Base-by-base conservation (phyloP, 106 monocot species). In the Cymbidium sinense region DNA sequence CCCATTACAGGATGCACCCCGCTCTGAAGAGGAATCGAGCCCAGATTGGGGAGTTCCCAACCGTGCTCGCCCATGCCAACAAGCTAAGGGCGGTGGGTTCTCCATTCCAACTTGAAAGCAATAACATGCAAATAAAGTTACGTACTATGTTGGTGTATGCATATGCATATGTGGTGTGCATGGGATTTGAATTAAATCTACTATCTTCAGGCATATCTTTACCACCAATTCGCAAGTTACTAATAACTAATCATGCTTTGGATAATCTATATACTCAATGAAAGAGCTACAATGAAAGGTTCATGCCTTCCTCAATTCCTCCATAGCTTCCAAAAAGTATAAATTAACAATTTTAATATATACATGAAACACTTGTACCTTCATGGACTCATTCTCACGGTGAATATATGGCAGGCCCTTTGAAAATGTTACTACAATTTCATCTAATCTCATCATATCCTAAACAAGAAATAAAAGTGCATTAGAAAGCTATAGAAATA, bases 381-480 rank as follows among this genome's bases (percentile, higher is more conserved):
- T 90, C 64, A 77, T 85, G 73, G 83, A 81, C n/a, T 99, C 99
- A 78, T 95, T 77, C 39, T 91, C 92, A 85, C 89, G 94, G 76
- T 87, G 92, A 78, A 91, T 86, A 64, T 35, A 87, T 47, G 95
- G 78, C 50, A 74, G 73, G 74, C 86, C 81, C 78, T 92, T 88
- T 30, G 90, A 92, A 80, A 94, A 86, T 64, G 92, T 85, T 64
- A 73, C 74, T 87, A 93, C 99, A 76, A 67, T 83, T 80, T 82
- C 85, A 84, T 94, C 92, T 74, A 95, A 75, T 75, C 74, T 84
- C 88, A 92, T 98, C 85, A 94, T 86, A 44, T 89, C 94, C 98
- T 94, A 65, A 25, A 69, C 84, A 80, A 80, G 21, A 76, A 69
- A 36, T 17, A 71, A 9, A n/a, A 58, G 17, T 67, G 67, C 15